phyloP scores from a whole-genome alignment of 1,139 yeast genomes.

The Debaryomyces subglobosus region DNA sequence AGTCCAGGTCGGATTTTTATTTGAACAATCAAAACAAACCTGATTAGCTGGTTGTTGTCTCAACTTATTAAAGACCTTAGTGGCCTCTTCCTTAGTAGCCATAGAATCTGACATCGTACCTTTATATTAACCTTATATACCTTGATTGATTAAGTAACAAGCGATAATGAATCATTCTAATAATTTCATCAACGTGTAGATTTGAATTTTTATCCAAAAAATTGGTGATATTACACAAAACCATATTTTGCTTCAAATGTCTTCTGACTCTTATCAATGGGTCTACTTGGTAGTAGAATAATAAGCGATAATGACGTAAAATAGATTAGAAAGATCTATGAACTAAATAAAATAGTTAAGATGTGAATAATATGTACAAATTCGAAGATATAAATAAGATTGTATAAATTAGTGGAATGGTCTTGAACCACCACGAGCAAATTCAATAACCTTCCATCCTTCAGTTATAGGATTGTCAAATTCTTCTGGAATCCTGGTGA shows the following conservation, averaged over 20 bases:
- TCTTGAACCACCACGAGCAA: constrained; percentile 93
- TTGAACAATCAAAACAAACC: constrained; percentile 70
- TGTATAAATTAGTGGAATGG: constrained; percentile 63
- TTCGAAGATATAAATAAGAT: constrained; percentile 2
- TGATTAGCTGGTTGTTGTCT: constrained; percentile 74
- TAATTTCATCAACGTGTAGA: constrained; percentile 4
- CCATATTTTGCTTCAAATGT: background rate
- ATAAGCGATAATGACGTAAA: background rate
- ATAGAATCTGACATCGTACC: constrained; percentile 49
- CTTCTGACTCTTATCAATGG: background rate
- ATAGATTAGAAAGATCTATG: background rate
- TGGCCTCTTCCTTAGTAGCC: constrained; percentile 67
- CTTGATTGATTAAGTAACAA: constrained; percentile 7
- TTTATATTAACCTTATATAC: background rate
- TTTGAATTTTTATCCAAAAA: constrained; percentile 1
- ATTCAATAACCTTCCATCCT: constrained; percentile 96
- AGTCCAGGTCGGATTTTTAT: constrained; percentile 56
- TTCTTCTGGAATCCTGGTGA: constrained; percentile 91
- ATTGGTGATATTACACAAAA: constrained; percentile 2
- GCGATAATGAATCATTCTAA: background rate
- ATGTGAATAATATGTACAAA: constrained; percentile 8
- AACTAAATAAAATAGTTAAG: background rate
- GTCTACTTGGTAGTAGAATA: background rate
- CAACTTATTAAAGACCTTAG: constrained; percentile 57
- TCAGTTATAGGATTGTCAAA: constrained; percentile 88